Percentiles rank a stretch among this genome's conserved stretches.
Conservation (phyloP, 495 filamentous ascomycete genomes). For the Xylaria acuta region DNA sequence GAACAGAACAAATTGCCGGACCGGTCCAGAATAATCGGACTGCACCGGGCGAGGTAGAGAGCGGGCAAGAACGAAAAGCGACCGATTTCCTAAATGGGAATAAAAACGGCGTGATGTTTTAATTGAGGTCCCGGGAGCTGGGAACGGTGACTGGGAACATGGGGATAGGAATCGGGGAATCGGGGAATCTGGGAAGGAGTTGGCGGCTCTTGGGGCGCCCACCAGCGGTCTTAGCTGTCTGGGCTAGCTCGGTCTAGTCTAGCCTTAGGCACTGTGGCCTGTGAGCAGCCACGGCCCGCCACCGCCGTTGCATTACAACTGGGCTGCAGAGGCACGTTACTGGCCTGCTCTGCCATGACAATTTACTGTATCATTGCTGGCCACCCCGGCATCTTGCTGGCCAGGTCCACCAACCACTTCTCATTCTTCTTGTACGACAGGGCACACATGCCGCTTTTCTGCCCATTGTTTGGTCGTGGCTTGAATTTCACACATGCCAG, state of each 20-base stretch:
- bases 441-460: neutral
- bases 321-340: neutral
- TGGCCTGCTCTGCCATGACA: neutral
- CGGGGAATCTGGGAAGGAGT: neutral
- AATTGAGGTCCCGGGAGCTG: constrained; percentile 20
- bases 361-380: neutral
- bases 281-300: constrained; percentile 5
- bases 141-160: constrained; percentile 11
- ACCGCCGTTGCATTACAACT: neutral
- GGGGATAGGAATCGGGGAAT: constrained; percentile 7
- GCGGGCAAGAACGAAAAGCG: neutral
- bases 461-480: neutral
- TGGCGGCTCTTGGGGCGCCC: constrained; percentile 15
- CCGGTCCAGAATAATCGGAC: neutral
- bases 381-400: neutral
- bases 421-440: neutral
- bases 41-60: neutral
- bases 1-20: neutral
- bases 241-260: neutral
- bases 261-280: neutral
- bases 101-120: constrained; percentile 1
- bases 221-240: neutral
- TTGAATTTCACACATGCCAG: too few species aligned
- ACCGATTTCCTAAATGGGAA: constrained; percentile 22
- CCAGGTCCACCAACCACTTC: neutral